Evolutionary conservation across 176 grass and related monocot species (phyloP).

Genomic region (Rhynchospora breviuscula): DNA sequence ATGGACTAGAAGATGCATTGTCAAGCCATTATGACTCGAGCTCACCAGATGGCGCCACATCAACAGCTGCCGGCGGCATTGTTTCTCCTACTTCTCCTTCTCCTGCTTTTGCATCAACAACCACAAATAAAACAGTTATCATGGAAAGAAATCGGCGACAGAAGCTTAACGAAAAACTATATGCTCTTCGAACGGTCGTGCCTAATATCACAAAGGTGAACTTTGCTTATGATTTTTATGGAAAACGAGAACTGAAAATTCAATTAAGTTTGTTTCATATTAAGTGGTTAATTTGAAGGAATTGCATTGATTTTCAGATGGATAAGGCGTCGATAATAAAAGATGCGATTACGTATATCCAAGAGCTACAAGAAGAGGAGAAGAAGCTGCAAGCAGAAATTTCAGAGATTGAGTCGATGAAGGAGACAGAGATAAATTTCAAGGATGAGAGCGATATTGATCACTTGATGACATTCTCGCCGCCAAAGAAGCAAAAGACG

Average conservation of each 20-base stretch:
- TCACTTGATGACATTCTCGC: not conserved
- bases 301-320: constrained; percentile 42
- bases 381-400: constrained; percentile 36
- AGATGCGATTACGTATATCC: constrained; percentile 88
- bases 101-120: not conserved
- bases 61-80: not conserved
- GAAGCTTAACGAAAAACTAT: constrained; percentile 80
- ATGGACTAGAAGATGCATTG: constrained; percentile 35
- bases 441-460: not conserved
- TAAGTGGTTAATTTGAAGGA: not conserved
- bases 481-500: constrained; percentile 24
- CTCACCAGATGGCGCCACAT: constrained; percentile 49
- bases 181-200: constrained; percentile 65
- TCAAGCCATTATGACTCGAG: constrained; percentile 54
- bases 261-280: not conserved
- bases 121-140: constrained; percentile 42
- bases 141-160: constrained; percentile 66
- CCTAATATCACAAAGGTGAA: constrained; percentile 81
- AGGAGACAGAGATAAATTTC: not conserved
- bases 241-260: not conserved
- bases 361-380: constrained; percentile 73
- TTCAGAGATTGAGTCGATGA: constrained; percentile 21
- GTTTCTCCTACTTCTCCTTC: not conserved
- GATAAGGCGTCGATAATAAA: constrained; percentile 95
- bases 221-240: not conserved